Evolutionary conservation across 768 basidiomycete genomes (phyloP).

Genomic region (Tylopilus sp.): DNA sequence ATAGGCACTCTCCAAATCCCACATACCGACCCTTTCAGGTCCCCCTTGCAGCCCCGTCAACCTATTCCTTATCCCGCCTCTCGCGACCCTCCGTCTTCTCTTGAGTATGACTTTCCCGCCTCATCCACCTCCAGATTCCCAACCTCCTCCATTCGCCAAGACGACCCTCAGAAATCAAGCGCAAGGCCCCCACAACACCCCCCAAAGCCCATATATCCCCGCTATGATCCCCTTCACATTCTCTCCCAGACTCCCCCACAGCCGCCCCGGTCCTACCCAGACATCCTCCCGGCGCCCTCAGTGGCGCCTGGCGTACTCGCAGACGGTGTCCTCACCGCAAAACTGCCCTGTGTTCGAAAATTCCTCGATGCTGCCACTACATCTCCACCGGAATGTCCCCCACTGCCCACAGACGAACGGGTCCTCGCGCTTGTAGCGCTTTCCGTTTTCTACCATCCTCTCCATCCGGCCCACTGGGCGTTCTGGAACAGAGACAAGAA

Average conservation of each 20-base stretch:
- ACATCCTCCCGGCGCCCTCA: slow-evolving; percentile 18
- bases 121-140: slow-evolving; percentile 29
- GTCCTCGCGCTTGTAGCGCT: slow-evolving; percentile 60
- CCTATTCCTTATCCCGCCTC: slow-evolving; percentile 10
- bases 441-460: slow-evolving; percentile 51
- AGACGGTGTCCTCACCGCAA: slow-evolving; percentile 43
- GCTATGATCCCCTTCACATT: slow-evolving; percentile 32
- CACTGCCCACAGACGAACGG: slow-evolving; percentile 36
- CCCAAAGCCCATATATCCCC: slow-evolving; percentile 27
- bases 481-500: slow-evolving; percentile 57
- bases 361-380: slow-evolving; percentile 43
- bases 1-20: slow-evolving; percentile 6
- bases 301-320: slow-evolving; percentile 36
- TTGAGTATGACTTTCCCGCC: slow-evolving; percentile 25
- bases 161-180: slow-evolving; percentile 19
- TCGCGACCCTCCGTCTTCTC: slow-evolving; percentile 10
- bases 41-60: slow-evolving; percentile 16
- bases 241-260: slow-evolving; percentile 21
- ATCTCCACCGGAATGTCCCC: slow-evolving; percentile 40
- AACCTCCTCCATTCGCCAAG: slow-evolving; percentile 37
- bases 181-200: slow-evolving; percentile 22
- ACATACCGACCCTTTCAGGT: slow-evolving; percentile 7
- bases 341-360: slow-evolving; percentile 45
- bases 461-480: slow-evolving; percentile 58
- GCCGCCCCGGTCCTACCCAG: slow-evolving; percentile 21